A percentile compares a stretch with the other conserved stretches of the same genome.
Conservation (phyloP, 371 early-diverging fungal species). For the Coemansia sp. region DNA sequence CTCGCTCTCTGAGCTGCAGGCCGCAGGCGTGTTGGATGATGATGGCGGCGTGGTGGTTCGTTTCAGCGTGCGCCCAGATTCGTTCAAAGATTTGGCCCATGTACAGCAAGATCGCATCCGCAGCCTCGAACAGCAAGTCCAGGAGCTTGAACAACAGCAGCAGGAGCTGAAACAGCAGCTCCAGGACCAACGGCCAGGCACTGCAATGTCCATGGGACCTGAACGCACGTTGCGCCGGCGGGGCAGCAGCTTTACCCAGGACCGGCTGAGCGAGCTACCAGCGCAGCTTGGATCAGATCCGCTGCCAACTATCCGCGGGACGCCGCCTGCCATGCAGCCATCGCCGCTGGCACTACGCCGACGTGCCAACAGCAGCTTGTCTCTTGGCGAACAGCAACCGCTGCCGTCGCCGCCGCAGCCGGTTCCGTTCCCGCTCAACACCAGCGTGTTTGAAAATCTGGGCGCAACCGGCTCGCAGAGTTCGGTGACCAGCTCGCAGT, state of each 20-base stretch:
- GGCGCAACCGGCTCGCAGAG: background rate
- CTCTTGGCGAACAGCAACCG: slow-evolving; percentile 14
- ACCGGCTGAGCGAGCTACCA: background rate
- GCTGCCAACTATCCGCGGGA: background rate
- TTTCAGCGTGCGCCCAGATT: slow-evolving; percentile 25
- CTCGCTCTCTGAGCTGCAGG: slow-evolving; percentile 18
- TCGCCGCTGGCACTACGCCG: slow-evolving; percentile 4
- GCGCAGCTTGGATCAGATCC: background rate
- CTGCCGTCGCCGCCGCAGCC: slow-evolving; percentile 6
- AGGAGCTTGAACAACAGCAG: background rate
- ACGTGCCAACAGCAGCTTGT: slow-evolving; percentile 6
- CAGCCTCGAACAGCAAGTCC: slow-evolving; percentile 9
- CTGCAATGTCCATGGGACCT: background rate
- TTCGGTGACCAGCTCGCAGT: slow-evolving; percentile 5
- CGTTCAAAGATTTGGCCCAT: slow-evolving; percentile 21
- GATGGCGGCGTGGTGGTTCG: slow-evolving; percentile 21
- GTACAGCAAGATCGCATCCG: slow-evolving; percentile 32
- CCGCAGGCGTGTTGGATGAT: slow-evolving; percentile 8
- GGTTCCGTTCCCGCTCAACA: slow-evolving; percentile 25
- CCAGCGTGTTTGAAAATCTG: slow-evolving; percentile 1
- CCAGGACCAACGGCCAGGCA: too few species aligned
- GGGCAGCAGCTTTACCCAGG: background rate
- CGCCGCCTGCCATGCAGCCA: background rate
- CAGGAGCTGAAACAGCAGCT: too few species aligned
- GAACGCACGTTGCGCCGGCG: background rate